Conservation (phyloP, 352 stramenopile genomes). For the Phytophthora megakarya region DNA sequence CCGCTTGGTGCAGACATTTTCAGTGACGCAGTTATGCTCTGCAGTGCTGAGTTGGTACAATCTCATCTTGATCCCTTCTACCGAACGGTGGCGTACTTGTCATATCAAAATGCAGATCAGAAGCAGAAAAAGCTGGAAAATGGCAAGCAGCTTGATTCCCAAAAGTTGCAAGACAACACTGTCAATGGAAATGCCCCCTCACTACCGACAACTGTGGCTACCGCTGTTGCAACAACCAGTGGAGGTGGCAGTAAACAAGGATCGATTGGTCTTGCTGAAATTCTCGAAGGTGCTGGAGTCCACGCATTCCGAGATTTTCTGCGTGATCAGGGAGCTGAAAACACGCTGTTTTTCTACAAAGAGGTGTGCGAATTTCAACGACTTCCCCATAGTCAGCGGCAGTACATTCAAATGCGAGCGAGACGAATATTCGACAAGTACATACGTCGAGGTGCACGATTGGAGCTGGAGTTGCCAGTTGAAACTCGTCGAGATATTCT, state of each 20-base stretch:
- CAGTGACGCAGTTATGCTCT: conserved; percentile 59
- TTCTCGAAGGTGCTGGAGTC: conserved; percentile 55
- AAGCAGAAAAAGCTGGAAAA: conserved; percentile 14
- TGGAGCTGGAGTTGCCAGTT: conserved; percentile 65
- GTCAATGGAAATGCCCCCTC: conserved; percentile 2
- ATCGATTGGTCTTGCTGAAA: conserved; percentile 34
- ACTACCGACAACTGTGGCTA: conserved; percentile 1
- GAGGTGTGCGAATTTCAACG: conserved; percentile 77
- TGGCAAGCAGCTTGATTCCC: conserved; percentile 7
- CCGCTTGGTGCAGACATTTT: conserved; percentile 57
- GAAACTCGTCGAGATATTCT: conserved; percentile 72
- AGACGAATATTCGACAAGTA: conserved; percentile 78
- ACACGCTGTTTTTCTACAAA: conserved; percentile 73
- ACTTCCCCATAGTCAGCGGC: conserved; percentile 63
- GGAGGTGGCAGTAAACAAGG: conserved; percentile 9
- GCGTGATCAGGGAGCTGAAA: conserved; percentile 52
- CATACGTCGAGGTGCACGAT: conserved; percentile 57
- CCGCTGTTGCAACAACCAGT: conserved; percentile 1
- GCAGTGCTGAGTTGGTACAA: conserved; percentile 64
- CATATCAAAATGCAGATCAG: conserved; percentile 41
- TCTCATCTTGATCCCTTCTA: conserved; percentile 70
- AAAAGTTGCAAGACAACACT: conserved; percentile 1
- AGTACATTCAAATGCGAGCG: conserved; percentile 77
- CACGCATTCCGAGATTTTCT: conserved; percentile 68
- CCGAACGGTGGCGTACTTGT: conserved; percentile 43